Base-by-base conservation (phyloP, 495 filamentous ascomycete genomes). In the Penicillium psychrofluorescens region DNA sequence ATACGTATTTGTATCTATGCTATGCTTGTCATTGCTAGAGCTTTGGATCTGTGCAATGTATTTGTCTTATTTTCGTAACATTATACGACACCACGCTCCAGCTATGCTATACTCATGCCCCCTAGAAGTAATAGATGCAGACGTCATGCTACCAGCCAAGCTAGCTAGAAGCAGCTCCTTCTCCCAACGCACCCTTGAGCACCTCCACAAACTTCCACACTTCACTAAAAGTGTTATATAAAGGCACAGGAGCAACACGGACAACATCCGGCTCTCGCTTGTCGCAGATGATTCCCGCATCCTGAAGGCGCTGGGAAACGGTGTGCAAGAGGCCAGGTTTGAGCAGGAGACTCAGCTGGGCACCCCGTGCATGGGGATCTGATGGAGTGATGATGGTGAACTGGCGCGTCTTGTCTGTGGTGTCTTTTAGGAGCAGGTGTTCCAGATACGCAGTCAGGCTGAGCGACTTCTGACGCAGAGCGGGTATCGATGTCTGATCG, bases 191-290 rank as follows among this genome's bases (percentile, higher is more conserved):
- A 11, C 48, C 47, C 50, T 59, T 63, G 35, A 72, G 59, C n/a
- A 57, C 76, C 46, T 77, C 54, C 6, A 85, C 81, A 65, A 96
- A 97, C 4, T 60, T 55, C 62, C 79, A 86, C 7, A 88, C 84
- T 57, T 98, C 92, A 38, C 61, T 66, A 58, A 83, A 95, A 1
- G 72, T 81, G 66, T 95, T 96, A 62, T 95, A 98, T 39, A 97
- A 54, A 29, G 92, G 91, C 40, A 83, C 78, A 1, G 92, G 92
- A n/a, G 91, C 90, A 4, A 95, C 87, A n/a, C 92, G 75, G 8
- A 98, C 78, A 32, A 98, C 92, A 64, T 90, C 82, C n/a, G 92
- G 92, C 59, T 80, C 79, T 43, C 92, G 70, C 75, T 97, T 89
- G 58, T 97, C 92, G 36, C 90, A 84, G 32, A 98, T 77, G 12